A percentile compares a stretch with the other conserved stretches of the same genome.
These are phyloP conservation scores for Teunomyces aglyptinius DNA, from an alignment of 805 yeast species.

Conservation along the genomic window DNA sequence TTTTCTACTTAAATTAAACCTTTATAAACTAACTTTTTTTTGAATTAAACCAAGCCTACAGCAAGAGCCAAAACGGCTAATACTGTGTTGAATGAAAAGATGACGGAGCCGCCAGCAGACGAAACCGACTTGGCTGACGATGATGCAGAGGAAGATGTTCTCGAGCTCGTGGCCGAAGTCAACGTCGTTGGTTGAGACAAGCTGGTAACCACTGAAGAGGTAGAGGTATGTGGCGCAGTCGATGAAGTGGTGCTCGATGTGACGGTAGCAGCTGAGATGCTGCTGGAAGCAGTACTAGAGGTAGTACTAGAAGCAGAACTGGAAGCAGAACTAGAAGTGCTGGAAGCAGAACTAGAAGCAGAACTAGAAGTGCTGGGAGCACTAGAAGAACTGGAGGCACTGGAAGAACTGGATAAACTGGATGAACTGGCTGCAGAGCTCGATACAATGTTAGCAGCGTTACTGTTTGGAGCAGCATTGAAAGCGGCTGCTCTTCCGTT, in stretches of 20 bases:
- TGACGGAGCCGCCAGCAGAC: constrained; percentile 1
- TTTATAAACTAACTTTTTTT: background rate
- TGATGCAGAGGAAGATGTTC: constrained; percentile 11
- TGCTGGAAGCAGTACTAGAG: background rate
- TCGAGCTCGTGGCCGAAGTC: constrained; percentile 15
- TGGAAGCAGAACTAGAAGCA: constrained; percentile 12
- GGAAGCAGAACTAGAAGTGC: background rate
- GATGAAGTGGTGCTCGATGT: background rate
- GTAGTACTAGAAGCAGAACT: constrained; percentile 4
- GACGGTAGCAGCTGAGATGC: background rate
- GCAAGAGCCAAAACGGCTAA: background rate
- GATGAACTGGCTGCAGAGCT: constrained; percentile 13
- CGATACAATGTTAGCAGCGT: constrained; percentile 20
- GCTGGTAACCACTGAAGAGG: background rate
- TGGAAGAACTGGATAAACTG: constrained; percentile 8
- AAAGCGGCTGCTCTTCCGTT: constrained; percentile 56
- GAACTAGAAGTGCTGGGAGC: constrained; percentile 3
- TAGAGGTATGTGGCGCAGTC: background rate
- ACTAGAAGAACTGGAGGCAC: constrained; percentile 4
- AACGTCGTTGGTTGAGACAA: constrained; percentile 18
- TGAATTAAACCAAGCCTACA: background rate
- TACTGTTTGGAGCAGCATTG: constrained; percentile 33
- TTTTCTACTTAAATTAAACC: background rate
- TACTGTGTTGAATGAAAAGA: background rate
- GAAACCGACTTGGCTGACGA: background rate